Evolutionary conservation across 257 asterid species (phyloP).

Genomic region (Ligustrum vulgare): DNA sequence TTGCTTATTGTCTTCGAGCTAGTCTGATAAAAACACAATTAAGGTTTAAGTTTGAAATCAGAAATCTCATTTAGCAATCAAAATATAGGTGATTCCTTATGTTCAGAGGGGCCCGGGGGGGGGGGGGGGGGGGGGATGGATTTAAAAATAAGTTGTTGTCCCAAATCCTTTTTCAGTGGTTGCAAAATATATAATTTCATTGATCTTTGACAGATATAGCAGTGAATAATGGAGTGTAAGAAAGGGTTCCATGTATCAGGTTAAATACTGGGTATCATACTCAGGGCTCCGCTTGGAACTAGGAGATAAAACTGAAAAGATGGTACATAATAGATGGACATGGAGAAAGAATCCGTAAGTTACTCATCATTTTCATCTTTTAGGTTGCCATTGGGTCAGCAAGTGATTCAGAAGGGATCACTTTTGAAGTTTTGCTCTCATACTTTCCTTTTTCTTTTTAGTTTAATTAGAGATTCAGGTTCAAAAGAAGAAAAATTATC

Average conservation of each 20-base stretch:
- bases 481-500: neutral
- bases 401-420: neutral
- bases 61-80: neutral
- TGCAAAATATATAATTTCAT: neutral
- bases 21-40: slow-evolving; percentile 47
- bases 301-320: neutral
- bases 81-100: neutral
- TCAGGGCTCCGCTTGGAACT: neutral
- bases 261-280: neutral
- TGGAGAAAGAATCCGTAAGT: neutral
- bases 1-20: slow-evolving; percentile 91
- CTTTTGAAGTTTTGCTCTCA: too few relatives aligned
- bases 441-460: neutral
- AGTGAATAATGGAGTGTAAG: neutral
- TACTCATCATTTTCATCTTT: neutral
- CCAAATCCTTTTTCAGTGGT: neutral
- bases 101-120: neutral
- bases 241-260: neutral
- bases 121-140: too few relatives aligned
- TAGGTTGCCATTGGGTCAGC: neutral
- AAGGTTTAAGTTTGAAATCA: slow-evolving; percentile 22
- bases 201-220: neutral
- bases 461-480: neutral
- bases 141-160: neutral
- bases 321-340: neutral